These are phyloP conservation scores for Takakia lepidozioides DNA, from an alignment of 225 moss, liverwort and hornwort genomes.

Conservation along the genomic window DNA sequence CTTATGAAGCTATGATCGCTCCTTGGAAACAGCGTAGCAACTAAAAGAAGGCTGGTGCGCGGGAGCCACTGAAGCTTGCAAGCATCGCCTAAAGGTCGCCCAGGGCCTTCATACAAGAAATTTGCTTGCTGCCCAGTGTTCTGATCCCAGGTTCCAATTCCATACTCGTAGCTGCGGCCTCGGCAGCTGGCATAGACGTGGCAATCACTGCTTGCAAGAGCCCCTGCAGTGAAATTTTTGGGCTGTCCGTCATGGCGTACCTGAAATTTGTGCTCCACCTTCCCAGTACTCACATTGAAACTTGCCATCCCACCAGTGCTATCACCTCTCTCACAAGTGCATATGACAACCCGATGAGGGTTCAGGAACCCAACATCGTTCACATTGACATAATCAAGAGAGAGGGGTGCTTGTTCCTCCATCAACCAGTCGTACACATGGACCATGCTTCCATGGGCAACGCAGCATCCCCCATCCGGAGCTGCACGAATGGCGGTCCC, in stretches of 20 bases:
- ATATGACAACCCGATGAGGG: constrained; percentile 52
- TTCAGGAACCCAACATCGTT: constrained; percentile 58
- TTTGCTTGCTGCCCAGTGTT: constrained; percentile 50
- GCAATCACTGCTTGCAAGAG: constrained; percentile 50
- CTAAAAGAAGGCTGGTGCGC: constrained; percentile 45
- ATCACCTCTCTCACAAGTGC: constrained; percentile 55
- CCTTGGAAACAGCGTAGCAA: constrained; percentile 53
- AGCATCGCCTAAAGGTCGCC: constrained; percentile 49
- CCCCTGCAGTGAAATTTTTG: constrained; percentile 57
- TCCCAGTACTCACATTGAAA: constrained; percentile 53
- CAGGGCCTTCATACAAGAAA: constrained; percentile 53
- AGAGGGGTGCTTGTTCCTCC: constrained; percentile 56
- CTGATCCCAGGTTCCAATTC: constrained; percentile 63
- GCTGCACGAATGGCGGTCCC: constrained; percentile 54
- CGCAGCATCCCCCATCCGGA: constrained; percentile 61
- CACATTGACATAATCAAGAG: constrained; percentile 57
- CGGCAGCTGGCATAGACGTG: constrained; percentile 55
- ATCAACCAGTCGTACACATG: constrained; percentile 63
- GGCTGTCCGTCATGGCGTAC: constrained; percentile 48
- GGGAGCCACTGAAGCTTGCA: constrained; percentile 66
- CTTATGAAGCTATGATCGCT: constrained; percentile 59
- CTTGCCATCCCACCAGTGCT: constrained; percentile 56
- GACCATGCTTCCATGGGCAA: constrained; percentile 68
- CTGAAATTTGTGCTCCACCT: constrained; percentile 56
- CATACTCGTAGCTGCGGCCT: constrained; percentile 58